Evolutionary conservation across 2,329 filamentous ascomycete genomes (phyloP), one percentile per base, ranked within the genome.

Genomic region (Penicillium sp.): DNA sequence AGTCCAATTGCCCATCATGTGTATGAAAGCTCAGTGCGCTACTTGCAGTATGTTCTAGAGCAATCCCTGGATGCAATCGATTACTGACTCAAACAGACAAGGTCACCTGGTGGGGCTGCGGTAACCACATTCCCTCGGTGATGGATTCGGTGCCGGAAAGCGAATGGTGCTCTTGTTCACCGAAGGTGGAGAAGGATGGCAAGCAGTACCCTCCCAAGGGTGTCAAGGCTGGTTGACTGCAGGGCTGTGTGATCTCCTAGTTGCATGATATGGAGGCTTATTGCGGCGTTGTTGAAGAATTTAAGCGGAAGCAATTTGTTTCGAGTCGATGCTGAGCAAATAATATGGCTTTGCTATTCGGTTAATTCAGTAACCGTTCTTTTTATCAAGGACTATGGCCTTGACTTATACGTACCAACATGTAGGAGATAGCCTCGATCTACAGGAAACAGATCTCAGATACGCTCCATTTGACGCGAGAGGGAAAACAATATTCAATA

Each of bases 131-230:
- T 55, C 69, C 78, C 10, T 65, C 65, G 13, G 82, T 87, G 57
- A 79, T 88, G 72, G 78, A 83, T 63, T 59, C 65, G 22, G 65
- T 87, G 35, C 75, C 81, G 4, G 69, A 73, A 28, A 67, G 72
- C 5, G 74, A 86, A 32, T 78, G 83, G 69, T 89, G 85, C 72
- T 73, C 71, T 20, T 89, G 85, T 63, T 72, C 76, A 57, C 84
- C 84, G 23, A 78, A 79, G 62, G 72, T 86, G 52, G 77, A 81
- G 60, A 72, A 74, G 32, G 76, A 79, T 45, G 82, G 81, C 37
- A 79, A 78, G 59, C 59, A 76, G 60, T 87, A 86, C 60, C 84
- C 84, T 48, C 82, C 83, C 23, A 84, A 79, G 76, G 81, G 75
- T 4, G 69, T 66, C 29, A 63, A 66, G 56, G 62, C 69, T 34